These are phyloP conservation scores for Globisporangium orthogonon DNA, from an alignment of 352 stramenopile genomes.

Conservation along the genomic window DNA sequence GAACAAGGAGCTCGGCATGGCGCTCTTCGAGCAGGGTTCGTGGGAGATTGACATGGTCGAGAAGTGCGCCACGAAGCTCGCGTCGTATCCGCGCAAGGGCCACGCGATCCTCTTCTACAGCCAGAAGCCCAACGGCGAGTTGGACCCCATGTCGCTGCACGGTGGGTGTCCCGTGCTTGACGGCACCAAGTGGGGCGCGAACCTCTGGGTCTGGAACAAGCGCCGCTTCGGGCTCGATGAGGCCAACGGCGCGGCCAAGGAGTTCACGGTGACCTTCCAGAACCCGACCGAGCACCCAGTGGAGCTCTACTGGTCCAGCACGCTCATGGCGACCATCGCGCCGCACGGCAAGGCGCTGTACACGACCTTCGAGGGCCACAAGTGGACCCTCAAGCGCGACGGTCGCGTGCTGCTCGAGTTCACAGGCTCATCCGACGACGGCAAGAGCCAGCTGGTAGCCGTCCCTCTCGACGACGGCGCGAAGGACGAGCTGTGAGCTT, in stretches of 20 bases:
- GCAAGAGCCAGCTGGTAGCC: constrained; percentile 39
- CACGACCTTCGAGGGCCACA: constrained; percentile 58
- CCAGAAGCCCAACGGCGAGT: constrained; percentile 90
- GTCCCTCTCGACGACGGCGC: constrained; percentile 24
- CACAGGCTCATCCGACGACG: constrained; percentile 34
- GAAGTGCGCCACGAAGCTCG: constrained; percentile 73
- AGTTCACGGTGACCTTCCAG: constrained; percentile 58
- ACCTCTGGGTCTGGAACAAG: constrained; percentile 97
- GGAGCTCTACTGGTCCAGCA: constrained; percentile 61
- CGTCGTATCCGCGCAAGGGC: constrained; percentile 76
- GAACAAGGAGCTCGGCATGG: constrained; percentile 30
- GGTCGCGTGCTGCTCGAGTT: constrained; percentile 50
- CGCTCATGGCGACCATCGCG: constrained; percentile 58
- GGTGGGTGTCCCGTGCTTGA: constrained; percentile 94
- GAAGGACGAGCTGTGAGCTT: constrained; percentile 42
- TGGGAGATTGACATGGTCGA: constrained; percentile 78
- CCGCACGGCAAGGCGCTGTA: constrained; percentile 38
- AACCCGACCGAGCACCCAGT: constrained; percentile 54
- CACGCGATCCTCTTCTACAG: constrained; percentile 98
- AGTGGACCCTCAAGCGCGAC: constrained; percentile 61
- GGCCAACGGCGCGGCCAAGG: constrained; percentile 13
- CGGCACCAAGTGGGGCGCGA: constrained; percentile 94
- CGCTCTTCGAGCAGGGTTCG: constrained; percentile 55
- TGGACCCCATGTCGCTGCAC: constrained; percentile 86
- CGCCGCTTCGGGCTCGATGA: constrained; percentile 60